A percentile compares a stretch with the other conserved stretches of the same genome.
These are phyloP conservation scores for Backusella luteola DNA, from an alignment of 192 early-diverging fungal genomes.

Conservation along the genomic window DNA sequence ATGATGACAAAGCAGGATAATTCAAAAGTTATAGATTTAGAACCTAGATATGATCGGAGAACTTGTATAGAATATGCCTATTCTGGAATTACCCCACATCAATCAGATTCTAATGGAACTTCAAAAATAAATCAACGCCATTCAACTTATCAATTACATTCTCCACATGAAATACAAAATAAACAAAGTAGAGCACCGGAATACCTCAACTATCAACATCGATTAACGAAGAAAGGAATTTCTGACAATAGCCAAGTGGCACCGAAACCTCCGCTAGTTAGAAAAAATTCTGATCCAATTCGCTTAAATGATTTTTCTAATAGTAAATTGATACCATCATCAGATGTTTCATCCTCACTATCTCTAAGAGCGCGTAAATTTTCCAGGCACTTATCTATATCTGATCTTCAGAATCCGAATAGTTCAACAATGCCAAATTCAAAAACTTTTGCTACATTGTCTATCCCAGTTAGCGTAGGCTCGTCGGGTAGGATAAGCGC, in stretches of 20 bases:
- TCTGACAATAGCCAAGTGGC: neutral
- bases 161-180: neutral
- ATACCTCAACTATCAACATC: neutral
- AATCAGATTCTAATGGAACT: neutral
- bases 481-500: neutral
- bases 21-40: neutral
- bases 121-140: neutral
- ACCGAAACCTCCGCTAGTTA: neutral
- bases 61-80: neutral
- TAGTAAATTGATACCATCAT: neutral
- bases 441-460: neutral
- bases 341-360: neutral
- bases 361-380: neutral
- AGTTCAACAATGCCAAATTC: neutral
- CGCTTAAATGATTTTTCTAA: neutral
- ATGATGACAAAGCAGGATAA: neutral
- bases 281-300: neutral
- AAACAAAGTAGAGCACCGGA: neutral
- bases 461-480: neutral
- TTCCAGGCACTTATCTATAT: neutral
- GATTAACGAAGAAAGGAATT: neutral
- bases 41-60: neutral
- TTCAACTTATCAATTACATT: neutral
- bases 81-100: neutral
- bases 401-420: neutral